A percentile compares a stretch with the other conserved stretches of the same genome.
Evolutionary conservation across 225 moss, liverwort and hornwort species (phyloP).

Genomic region (Antitrichia curtipendula): DNA sequence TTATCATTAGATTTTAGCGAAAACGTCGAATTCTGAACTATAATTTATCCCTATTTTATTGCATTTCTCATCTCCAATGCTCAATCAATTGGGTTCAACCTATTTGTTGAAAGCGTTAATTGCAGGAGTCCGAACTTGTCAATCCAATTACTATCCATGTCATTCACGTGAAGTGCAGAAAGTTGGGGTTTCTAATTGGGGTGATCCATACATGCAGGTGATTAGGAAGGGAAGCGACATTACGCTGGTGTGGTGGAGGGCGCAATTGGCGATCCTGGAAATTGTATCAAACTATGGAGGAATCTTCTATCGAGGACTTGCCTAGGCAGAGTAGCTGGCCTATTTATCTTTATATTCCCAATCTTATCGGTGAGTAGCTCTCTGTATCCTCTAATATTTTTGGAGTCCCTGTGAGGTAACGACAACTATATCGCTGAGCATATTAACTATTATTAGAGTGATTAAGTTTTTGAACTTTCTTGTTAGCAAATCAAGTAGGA

Average conservation of each 20-base stretch:
- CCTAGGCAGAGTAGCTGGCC: slow-evolving; percentile 32
- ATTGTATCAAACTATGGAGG: slow-evolving; percentile 1
- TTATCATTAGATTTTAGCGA: background rate
- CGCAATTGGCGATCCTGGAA: slow-evolving; percentile 36
- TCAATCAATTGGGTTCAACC: no score
- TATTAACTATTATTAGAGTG: background rate
- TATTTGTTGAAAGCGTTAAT: background rate
- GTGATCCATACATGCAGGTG: slow-evolving; percentile 14
- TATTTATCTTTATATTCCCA: slow-evolving; percentile 48
- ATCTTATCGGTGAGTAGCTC: slow-evolving; percentile 29
- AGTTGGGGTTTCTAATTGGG: background rate
- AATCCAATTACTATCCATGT: background rate
- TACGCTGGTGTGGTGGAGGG: slow-evolving; percentile 91
- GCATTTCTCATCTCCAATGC: background rate
- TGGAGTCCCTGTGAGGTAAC: background rate
- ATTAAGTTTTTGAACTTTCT: background rate
- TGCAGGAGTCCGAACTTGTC: background rate
- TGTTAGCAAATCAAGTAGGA: background rate
- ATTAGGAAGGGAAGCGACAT: slow-evolving; percentile 83
- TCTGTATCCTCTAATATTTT: background rate
- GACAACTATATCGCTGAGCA: background rate
- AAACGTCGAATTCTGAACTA: background rate
- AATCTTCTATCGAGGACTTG: background rate
- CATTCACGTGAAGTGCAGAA: background rate
- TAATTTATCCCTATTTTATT: background rate